Percentiles rank a stretch among this genome's conserved stretches.
These are phyloP conservation scores for Malbranchea zuffiana DNA, from an alignment of 2,329 filamentous ascomycete genomes.

Conservation along the genomic window DNA sequence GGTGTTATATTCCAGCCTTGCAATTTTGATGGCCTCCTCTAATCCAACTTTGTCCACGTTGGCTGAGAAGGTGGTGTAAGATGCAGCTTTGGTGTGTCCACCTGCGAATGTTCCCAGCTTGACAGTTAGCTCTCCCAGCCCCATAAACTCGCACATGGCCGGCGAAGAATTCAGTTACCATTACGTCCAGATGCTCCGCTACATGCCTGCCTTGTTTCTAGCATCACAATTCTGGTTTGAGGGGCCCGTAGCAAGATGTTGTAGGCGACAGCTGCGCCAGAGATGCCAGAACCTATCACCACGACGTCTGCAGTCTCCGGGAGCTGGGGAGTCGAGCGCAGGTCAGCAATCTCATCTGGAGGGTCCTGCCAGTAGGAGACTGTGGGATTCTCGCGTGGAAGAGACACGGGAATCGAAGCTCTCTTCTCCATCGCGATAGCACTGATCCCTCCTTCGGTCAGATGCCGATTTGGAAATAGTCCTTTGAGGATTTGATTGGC, in stretches of 20 bases:
- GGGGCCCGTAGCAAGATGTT: conserved; percentile 19
- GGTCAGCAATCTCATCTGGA: conserved; percentile 18
- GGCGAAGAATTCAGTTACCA: too few species aligned
- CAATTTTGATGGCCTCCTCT: conserved; percentile 41
- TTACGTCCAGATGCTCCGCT: conserved; percentile 16
- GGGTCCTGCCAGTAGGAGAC: conserved; percentile 29
- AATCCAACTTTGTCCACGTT: conserved; percentile 39
- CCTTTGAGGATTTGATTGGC: too few species aligned
- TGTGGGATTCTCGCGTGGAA: conserved; percentile 20
- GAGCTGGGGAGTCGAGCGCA: conserved; percentile 18
- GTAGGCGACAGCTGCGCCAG: conserved; percentile 27
- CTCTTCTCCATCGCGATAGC: conserved; percentile 14
- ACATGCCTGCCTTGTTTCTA: conserved; percentile 29
- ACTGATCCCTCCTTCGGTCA: too few species aligned
- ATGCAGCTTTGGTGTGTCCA: conserved; percentile 41
- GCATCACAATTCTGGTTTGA: conserved; percentile 24
- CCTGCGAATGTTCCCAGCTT: conserved; percentile 18
- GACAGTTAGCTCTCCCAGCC: not conserved
- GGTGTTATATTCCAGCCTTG: conserved; percentile 42
- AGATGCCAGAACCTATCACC: conserved; percentile 33
- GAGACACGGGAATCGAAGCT: conserved; percentile 15
- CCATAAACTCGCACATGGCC: not conserved
- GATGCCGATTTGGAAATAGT: too few species aligned
- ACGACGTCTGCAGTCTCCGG: conserved; percentile 23
- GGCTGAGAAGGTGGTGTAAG: conserved; percentile 42